Evolutionary conservation across 1,284 basidiomycete genomes (phyloP), one percentile per base, ranked within the genome.

Genomic region (Cerrena zonata): DNA sequence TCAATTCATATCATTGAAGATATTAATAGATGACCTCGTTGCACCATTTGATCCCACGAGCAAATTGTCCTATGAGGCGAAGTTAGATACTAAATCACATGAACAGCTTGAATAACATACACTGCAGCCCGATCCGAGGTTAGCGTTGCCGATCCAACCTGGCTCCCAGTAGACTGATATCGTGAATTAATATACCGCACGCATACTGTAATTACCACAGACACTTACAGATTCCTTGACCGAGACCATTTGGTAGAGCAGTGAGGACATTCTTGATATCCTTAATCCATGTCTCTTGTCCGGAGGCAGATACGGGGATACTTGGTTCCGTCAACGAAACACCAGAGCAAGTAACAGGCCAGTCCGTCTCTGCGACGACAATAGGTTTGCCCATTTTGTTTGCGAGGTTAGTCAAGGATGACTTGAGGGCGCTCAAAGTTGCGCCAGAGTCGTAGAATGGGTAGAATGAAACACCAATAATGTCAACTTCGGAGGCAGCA

Each of bases 311-410:
- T 7, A 77, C 67, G 0, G 80, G 60, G 50, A 82, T 72, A 11
- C 71, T 71, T 2, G 68, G 63, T 53, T 80, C 74, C 51, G 76
- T 79, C 57, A 81, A 60, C 0, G 71, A 65, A 2, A 69, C 69
- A 2, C 74, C 75, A 25, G 66, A 58, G 63, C 82, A 84, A 0
- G 64, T 59, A 10, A 65, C 76, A 0, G 82, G 79, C 80, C 80
- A 85, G 63, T 85, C 77, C 2, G 81, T 84, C 64, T 84, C 82
- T 2, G 79, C 81, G 10, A 84, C 74, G 61, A 84, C 75, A 40
- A 83, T 47, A 22, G 76, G 77, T 69, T 84, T 83, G 44, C 66
- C 69, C 45, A 70, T 76, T 43, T 69, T 72, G 44, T 71, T 74
- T 4, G 77, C 72, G 36, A 80, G 65, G 39, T 70, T 72, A 25